Evolutionary conservation across 2,329 filamentous ascomycete genomes (phyloP).

Genomic region (Sporothrix schenckii): DNA sequence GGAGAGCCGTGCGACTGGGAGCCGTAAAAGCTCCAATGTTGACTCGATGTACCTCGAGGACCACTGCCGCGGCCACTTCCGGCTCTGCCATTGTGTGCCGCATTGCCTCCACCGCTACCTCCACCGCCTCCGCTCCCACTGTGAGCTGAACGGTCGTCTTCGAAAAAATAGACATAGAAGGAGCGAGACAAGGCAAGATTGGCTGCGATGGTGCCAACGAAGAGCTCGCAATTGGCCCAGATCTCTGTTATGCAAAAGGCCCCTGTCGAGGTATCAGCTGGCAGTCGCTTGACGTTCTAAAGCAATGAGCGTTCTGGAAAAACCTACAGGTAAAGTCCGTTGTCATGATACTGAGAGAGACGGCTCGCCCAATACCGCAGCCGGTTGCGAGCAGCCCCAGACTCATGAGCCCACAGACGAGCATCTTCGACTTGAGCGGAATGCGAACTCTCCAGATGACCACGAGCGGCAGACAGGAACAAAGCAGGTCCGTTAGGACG

Average conservation of each 20-base stretch:
- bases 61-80: neutral
- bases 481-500: slow-evolving; percentile 39
- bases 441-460: slow-evolving; percentile 44
- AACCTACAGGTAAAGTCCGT: slow-evolving; percentile 39
- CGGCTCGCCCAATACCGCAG: slow-evolving; percentile 39
- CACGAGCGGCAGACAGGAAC: slow-evolving; percentile 40
- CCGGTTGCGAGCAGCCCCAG: slow-evolving; percentile 40
- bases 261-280: slow-evolving; percentile 35
- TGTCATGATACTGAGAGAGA: slow-evolving; percentile 38
- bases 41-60: neutral
- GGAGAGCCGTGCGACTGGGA: neutral
- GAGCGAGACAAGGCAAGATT: slow-evolving; percentile 38
- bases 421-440: slow-evolving; percentile 41
- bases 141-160: neutral
- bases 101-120: neutral
- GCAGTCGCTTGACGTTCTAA: neutral
- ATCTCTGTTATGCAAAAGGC: slow-evolving; percentile 42
- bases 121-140: neutral
- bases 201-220: slow-evolving; percentile 36
- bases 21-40: slow-evolving; percentile 14
- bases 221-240: slow-evolving; percentile 37
- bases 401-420: slow-evolving; percentile 43
- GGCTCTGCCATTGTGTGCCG: neutral
- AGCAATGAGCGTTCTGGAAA: neutral
- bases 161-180: slow-evolving; percentile 38